Conservation (phyloP, 2,329 filamentous ascomycete genomes). For the Aspergillus intermedius region DNA sequence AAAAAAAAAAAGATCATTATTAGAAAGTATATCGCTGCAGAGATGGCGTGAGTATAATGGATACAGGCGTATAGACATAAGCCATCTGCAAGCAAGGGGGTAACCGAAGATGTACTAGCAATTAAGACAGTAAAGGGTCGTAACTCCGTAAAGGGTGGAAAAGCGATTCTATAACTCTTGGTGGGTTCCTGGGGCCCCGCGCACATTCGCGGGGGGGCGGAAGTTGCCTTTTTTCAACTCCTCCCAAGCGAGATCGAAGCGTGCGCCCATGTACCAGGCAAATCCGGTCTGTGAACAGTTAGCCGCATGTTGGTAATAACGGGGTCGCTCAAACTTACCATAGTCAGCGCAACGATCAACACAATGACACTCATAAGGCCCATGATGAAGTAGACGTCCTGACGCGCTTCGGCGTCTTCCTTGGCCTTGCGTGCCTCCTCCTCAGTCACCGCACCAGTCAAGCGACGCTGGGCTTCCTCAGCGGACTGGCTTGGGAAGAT, state of each 20-base stretch:
- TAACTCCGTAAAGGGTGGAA: conserved; percentile 22
- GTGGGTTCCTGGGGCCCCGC: conserved; percentile 8
- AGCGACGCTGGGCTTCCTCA: conserved; percentile 44
- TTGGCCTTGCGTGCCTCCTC: conserved; percentile 46
- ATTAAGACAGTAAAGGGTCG: conserved; percentile 19
- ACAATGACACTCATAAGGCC: conserved; percentile 67
- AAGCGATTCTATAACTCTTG: conserved; percentile 33
- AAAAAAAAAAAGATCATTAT: conserved; percentile 21
- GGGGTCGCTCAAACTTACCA: conserved; percentile 56
- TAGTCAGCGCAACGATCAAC: conserved; percentile 62
- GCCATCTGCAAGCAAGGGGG: conserved; percentile 15
- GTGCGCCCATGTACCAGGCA: conserved; percentile 74
- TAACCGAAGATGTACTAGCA: conserved; percentile 10
- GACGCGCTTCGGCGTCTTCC: conserved; percentile 45
- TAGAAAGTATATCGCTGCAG: conserved; percentile 22
- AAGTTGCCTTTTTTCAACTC: conserved; percentile 49
- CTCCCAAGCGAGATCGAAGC: conserved; percentile 65
- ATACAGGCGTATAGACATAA: conserved; percentile 16
- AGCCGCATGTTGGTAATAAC: not conserved
- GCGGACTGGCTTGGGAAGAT: conserved; percentile 82
- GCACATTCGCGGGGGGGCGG: conserved; percentile 26
- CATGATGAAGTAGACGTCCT: conserved; percentile 58
- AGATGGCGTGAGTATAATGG: conserved; percentile 9
- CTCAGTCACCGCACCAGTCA: conserved; percentile 53
- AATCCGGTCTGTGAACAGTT: conserved; percentile 55